Conservation (phyloP, 2,329 filamentous ascomycete species). For the Talaromyces sp. region DNA sequence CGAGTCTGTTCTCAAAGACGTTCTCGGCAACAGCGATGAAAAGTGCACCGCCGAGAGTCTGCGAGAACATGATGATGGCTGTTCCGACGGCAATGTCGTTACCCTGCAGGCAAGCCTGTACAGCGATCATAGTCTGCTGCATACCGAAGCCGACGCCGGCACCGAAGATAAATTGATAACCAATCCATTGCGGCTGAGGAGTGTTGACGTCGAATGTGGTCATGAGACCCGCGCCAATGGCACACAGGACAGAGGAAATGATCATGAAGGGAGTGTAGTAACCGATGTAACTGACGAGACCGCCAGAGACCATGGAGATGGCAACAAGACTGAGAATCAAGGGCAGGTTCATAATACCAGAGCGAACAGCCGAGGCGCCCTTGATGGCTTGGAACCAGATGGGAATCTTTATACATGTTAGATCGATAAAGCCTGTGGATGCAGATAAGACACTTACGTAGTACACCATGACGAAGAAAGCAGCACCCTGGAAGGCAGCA, state of each 20-base stretch:
- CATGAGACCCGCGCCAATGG: conserved; percentile 30
- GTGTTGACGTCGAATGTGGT: conserved; percentile 31
- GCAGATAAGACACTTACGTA: conserved; percentile 18
- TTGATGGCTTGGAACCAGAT: conserved; percentile 39
- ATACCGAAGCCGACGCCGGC: conserved; percentile 28
- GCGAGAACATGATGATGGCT: conserved; percentile 35
- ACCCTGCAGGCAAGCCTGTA: conserved; percentile 31
- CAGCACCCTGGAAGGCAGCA: conserved; percentile 40
- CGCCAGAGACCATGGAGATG: conserved; percentile 28
- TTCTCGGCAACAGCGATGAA: conserved; percentile 39
- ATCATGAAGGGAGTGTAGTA: conserved; percentile 29
- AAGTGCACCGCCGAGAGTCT: conserved; percentile 37
- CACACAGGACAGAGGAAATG: conserved; percentile 24
- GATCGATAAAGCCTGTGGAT: background rate
- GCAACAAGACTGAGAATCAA: conserved; percentile 35
- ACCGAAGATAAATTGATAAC: conserved; percentile 26
- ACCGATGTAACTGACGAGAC: conserved; percentile 26
- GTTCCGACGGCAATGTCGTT: conserved; percentile 35
- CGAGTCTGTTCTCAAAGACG: conserved; percentile 35
- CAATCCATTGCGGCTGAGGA: conserved; percentile 23
- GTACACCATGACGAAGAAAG: conserved; percentile 35
- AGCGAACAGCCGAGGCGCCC: conserved; percentile 30
- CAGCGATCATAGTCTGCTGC: conserved; percentile 35
- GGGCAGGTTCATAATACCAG: conserved; percentile 43
- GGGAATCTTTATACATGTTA: conserved; percentile 19